Evolutionary conservation across 2,329 filamentous ascomycete genomes (phyloP).

Genomic region (Madurella fahalii): DNA sequence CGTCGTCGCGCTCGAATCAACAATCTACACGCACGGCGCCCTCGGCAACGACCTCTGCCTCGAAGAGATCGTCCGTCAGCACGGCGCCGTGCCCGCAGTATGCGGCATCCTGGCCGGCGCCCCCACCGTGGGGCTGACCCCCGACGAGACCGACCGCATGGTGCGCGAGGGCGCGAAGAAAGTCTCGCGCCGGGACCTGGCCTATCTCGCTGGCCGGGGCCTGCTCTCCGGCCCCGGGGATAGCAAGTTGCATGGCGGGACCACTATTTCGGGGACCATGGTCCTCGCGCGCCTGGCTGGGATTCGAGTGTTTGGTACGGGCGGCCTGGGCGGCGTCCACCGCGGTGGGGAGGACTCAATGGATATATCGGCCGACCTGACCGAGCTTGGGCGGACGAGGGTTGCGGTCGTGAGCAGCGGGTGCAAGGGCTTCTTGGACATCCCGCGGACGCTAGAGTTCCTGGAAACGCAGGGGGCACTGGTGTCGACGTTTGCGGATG

Average conservation of each 20-base stretch:
- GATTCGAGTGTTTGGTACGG: slow-evolving; percentile 90
- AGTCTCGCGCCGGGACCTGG: slow-evolving; percentile 81
- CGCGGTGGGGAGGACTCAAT: slow-evolving; percentile 79
- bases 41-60: slow-evolving; percentile 68
- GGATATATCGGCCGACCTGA: slow-evolving; percentile 94
- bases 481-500: slow-evolving; percentile 87
- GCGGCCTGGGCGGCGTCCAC: slow-evolving; percentile 91
- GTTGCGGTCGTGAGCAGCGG: slow-evolving; percentile 86
- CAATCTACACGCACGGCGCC: slow-evolving; percentile 93
- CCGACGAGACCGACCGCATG: slow-evolving; percentile 70
- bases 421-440: slow-evolving; percentile 94
- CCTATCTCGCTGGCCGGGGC: slow-evolving; percentile 66
- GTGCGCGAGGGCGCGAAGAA: slow-evolving; percentile 72
- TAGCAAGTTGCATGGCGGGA: slow-evolving; percentile 75
- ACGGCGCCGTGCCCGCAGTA: slow-evolving; percentile 84
- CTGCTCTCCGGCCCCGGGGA: slow-evolving; percentile 46
- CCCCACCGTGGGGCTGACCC: slow-evolving; percentile 71
- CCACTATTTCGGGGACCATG: slow-evolving; percentile 92
- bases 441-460: slow-evolving; percentile 79
- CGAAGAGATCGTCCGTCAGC: slow-evolving; percentile 72
- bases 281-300: slow-evolving; percentile 79
- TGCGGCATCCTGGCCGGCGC: slow-evolving; percentile 83
- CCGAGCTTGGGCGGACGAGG: slow-evolving; percentile 83
- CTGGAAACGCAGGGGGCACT: slow-evolving; percentile 70
- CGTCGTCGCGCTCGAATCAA: slow-evolving; percentile 89